Base-by-base conservation (phyloP, 208 protist species). In the Borovskyia barvae region DNA sequence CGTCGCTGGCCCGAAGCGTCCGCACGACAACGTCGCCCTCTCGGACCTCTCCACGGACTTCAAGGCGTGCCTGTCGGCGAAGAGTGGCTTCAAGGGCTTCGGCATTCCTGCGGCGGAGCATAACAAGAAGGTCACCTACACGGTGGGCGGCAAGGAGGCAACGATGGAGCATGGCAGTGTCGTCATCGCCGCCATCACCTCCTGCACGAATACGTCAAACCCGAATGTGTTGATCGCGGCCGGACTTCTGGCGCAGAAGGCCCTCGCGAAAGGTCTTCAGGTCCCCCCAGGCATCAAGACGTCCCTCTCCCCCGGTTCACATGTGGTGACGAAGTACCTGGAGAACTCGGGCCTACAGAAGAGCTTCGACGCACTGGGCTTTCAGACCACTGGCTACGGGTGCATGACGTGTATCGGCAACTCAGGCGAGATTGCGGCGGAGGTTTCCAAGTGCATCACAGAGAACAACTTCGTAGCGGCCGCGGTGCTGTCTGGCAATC, bases 341-440 rank as follows among this genome's bases (percentile, higher is more conserved):
- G 66, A 86, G 58, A 72, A 75, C 47, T 80, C 82, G 22, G 97
- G 96, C 36, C 77, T 98, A 12, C 83, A 94, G 66, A 45, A 65
- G 14, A 81, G 65, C 63, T 77, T 98, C 11, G 89, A 98, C 50
- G 20, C 80, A 25, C 75, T 98, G 19, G 95, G 96, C 52, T 97
- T 96, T 72, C 61, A 90, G 60, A 85, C 87, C 49, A 94, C 89
- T 26, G 94, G 95, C 55, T 98, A 97, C 74, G 97, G 97, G 60
- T 99, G 97, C 80, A 98, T 97, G 85, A 98, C 96, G n/a, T 99
- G 97, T 77, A 98, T 98, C 60, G 96, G 97, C 55, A 98, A 98
- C 82, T 90, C 81, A 25, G 95, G 94, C 56, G 93, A 97, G 14
- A 85, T 99, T 57, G 71, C 80, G 33, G 80, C 85, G 25, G 85